phyloP scores from a whole-genome alignment of 495 filamentous ascomycete genomes.

The Xylaria castorea region DNA sequence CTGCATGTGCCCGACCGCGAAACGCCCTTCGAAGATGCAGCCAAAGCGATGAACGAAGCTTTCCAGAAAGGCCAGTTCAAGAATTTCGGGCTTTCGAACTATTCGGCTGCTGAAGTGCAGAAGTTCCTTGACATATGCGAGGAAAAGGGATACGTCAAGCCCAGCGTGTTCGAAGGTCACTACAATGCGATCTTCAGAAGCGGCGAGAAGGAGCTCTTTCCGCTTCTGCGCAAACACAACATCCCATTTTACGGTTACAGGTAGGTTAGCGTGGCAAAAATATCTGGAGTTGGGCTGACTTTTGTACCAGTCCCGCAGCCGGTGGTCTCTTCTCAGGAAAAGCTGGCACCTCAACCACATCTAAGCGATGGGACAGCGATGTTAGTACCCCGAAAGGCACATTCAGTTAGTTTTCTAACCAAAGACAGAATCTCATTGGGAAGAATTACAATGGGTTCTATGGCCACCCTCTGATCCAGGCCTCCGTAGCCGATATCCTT shows the following conservation, averaged over 20 bases:
- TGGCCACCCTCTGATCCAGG: slow-evolving; percentile 31
- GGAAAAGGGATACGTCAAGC: slow-evolving; percentile 50
- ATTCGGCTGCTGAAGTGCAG: slow-evolving; percentile 51
- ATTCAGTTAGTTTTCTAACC: not conserved
- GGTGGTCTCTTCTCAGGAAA: slow-evolving; percentile 42
- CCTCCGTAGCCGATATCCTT: slow-evolving; percentile 22
- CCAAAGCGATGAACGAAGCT: slow-evolving; percentile 48
- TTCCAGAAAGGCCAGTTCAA: slow-evolving; percentile 49
- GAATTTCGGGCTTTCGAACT: slow-evolving; percentile 56
- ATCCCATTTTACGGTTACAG: slow-evolving; percentile 56
- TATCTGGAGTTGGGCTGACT: not conserved
- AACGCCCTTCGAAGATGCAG: slow-evolving; percentile 51
- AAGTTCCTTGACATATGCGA: slow-evolving; percentile 51
- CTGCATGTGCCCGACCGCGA: slow-evolving; percentile 53
- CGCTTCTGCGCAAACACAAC: slow-evolving; percentile 50
- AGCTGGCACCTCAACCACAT: slow-evolving; percentile 13
- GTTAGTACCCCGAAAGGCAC: slow-evolving; percentile 18
- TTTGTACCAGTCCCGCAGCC: slow-evolving; percentile 37
- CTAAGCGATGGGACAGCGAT: slow-evolving; percentile 26
- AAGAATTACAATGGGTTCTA: slow-evolving; percentile 30
- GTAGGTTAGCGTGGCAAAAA: slow-evolving; percentile 19
- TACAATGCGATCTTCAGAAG: slow-evolving; percentile 52
- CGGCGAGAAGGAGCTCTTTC: slow-evolving; percentile 53
- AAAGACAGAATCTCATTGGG: slow-evolving; percentile 30
- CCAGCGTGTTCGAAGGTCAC: slow-evolving; percentile 57